Evolutionary conservation across 441 rosid species (phyloP), one percentile per base, ranked within the genome.

Genomic region (Gossypium trilobum): DNA sequence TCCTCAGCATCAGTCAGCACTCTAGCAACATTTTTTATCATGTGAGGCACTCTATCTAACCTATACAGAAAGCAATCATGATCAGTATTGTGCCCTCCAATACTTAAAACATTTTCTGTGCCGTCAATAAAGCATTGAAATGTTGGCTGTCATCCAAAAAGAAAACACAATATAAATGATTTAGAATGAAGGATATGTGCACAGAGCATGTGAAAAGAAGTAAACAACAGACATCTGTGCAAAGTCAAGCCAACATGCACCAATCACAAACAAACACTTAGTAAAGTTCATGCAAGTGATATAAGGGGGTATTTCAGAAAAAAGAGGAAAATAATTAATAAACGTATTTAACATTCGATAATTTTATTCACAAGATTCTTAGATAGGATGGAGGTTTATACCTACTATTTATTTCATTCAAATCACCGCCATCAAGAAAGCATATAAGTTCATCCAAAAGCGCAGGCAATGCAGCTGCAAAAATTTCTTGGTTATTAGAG

Each of bases 401-500:
- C 99, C 99, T 86, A 85, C 86, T 81, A 57, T 82, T 85, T 73
- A 87, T 90, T 86, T 93, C 97, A 75, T 80, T 75, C 78, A 82
- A 81, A 82, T 93, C 92, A 81, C 81, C 85, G 48, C 91, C 88
- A 80, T 91, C 97, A 55, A 85, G 76, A 83, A 95, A 95, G 88
- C 98, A 93, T 55, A 95, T 81, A 69, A 93, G 98, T 80, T 95
- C 97, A 79, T 91, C 98, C 67, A 95, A 82, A 79, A 95, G 97
- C 42, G 90, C 98, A 80, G 99, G 98, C 74, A 95, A 79, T 66
- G 99, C 98, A 75, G 98, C 99, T 54, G 97, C 81, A 79, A 93
- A 95, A 67, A 93, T 89, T 86, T 95, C 99, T 79, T 84, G 88
- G 82, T 88, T 89, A 79, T 95, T 87, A 17, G 97, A 91, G 80